Evolutionary conservation across 768 basidiomycete species (phyloP).

Genomic region (Galerina marginata): DNA sequence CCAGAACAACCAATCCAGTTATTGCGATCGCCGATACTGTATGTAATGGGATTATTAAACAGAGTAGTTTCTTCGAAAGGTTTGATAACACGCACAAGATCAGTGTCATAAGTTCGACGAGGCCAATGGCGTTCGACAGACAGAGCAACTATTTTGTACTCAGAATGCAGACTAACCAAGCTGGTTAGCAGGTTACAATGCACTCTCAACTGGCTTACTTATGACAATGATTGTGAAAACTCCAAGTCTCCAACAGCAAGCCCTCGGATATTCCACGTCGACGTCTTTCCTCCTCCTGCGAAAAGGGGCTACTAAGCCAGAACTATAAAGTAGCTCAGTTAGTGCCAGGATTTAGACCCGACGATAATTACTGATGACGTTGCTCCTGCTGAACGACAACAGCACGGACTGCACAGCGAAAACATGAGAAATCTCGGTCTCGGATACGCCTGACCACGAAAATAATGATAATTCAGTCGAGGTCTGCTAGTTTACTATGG

Average conservation of each 20-base stretch:
- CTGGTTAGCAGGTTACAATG: neutral
- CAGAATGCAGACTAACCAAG: conserved; percentile 32
- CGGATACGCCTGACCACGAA: conserved; percentile 40
- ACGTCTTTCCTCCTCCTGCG: conserved; percentile 32
- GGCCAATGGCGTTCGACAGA: conserved; percentile 38
- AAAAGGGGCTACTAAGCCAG: conserved; percentile 42
- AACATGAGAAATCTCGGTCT: conserved; percentile 42
- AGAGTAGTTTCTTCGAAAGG: neutral
- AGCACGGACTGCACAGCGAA: conserved; percentile 49
- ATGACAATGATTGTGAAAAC: conserved; percentile 36
- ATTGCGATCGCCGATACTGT: conserved; percentile 54
- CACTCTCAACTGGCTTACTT: too few relatives aligned
- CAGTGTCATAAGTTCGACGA: conserved; percentile 37
- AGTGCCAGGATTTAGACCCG: neutral
- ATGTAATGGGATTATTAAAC: neutral
- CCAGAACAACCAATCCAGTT: conserved; percentile 64
- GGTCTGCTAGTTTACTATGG: neutral
- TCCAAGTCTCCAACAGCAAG: conserved; percentile 41
- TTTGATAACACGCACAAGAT: conserved; percentile 29
- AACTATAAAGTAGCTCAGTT: conserved; percentile 23
- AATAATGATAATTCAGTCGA: neutral
- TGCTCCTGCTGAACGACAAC: conserved; percentile 43
- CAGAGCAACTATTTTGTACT: conserved; percentile 46
- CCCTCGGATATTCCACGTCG: conserved; percentile 40
- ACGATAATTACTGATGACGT: conserved; percentile 40